phyloP scores from a whole-genome alignment of 1,139 yeast genomes.

The Yamadazyma conglobata region DNA sequence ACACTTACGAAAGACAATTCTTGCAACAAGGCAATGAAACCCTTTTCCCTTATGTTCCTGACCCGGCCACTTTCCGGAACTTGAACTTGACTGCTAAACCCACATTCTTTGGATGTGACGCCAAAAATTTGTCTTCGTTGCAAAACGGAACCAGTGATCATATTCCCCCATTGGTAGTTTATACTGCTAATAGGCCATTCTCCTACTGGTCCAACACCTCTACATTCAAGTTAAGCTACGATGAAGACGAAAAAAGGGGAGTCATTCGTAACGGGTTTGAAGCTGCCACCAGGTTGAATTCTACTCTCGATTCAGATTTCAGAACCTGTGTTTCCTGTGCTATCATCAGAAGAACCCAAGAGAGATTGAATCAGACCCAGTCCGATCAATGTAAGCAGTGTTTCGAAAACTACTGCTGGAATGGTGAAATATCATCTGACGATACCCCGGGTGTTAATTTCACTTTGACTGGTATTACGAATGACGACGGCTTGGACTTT shows the following conservation, averaged over 20 bases:
- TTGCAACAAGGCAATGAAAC: constrained; percentile 57
- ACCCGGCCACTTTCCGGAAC: constrained; percentile 55
- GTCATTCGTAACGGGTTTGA: constrained; percentile 82
- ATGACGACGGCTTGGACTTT: constrained; percentile 21
- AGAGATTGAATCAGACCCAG: constrained; percentile 60
- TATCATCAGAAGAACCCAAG: constrained; percentile 75
- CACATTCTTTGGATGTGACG: constrained; percentile 83
- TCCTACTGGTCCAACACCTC: constrained; percentile 66
- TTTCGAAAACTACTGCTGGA: constrained; percentile 80
- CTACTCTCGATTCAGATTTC: constrained; percentile 73
- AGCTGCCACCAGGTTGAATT: constrained; percentile 66
- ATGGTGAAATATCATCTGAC: constrained; percentile 41
- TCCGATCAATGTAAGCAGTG: constrained; percentile 73
- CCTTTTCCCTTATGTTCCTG: constrained; percentile 87
- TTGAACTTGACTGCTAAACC: constrained; percentile 64
- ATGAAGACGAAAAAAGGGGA: constrained; percentile 51
- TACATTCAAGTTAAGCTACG: constrained; percentile 65
- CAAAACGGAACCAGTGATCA: constrained; percentile 20
- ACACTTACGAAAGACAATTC: constrained; percentile 70
- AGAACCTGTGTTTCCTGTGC: constrained; percentile 87
- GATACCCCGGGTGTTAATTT: constrained; percentile 34
- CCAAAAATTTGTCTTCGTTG: constrained; percentile 57
- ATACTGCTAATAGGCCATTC: constrained; percentile 75
- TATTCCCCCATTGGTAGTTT: constrained; percentile 72
- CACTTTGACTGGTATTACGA: constrained; percentile 46